Percentiles rank a stretch among this genome's conserved stretches.
phyloP scores from a whole-genome alignment of 495 filamentous ascomycete genomes.

The Aspergillus nanangensis region DNA sequence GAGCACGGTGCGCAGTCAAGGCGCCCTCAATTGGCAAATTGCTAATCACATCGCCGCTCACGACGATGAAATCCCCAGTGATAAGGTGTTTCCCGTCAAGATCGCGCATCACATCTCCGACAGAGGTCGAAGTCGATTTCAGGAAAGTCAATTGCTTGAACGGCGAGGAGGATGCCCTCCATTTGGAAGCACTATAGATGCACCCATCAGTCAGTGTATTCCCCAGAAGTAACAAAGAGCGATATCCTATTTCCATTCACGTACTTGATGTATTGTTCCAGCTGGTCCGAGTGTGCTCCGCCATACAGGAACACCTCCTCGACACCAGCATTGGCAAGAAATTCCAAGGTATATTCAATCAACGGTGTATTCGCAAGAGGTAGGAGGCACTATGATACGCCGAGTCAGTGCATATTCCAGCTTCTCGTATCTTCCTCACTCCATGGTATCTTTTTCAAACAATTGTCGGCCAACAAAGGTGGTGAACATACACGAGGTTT shows the following conservation, averaged over 20 bases:
- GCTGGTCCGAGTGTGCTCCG: conserved; percentile 80
- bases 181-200: conserved; percentile 57
- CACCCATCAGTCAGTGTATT: background rate
- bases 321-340: conserved; percentile 88
- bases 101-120: conserved; percentile 94
- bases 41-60: conserved; percentile 91
- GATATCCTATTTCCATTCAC: background rate
- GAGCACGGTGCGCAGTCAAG: conserved; percentile 73
- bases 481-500: conserved; percentile 68
- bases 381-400: conserved; percentile 68
- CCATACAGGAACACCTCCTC: conserved; percentile 90
- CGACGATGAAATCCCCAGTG: conserved; percentile 83
- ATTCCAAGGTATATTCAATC: conserved; percentile 97
- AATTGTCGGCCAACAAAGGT: background rate
- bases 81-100: conserved; percentile 84
- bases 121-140: conserved; percentile 78
- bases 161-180: conserved; percentile 67
- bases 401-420: conserved; percentile 3
- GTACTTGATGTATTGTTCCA: conserved; percentile 79
- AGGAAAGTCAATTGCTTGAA: conserved; percentile 82
- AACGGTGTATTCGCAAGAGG: conserved; percentile 90
- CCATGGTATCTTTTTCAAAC: background rate
- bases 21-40: conserved; percentile 79
- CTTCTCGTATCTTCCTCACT: background rate
- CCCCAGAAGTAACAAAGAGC: background rate